Percentiles rank a stretch among this genome's conserved stretches.
These are phyloP conservation scores for Graphilbum fragrans DNA, from an alignment of 2,329 filamentous ascomycete species.

Conservation along the genomic window DNA sequence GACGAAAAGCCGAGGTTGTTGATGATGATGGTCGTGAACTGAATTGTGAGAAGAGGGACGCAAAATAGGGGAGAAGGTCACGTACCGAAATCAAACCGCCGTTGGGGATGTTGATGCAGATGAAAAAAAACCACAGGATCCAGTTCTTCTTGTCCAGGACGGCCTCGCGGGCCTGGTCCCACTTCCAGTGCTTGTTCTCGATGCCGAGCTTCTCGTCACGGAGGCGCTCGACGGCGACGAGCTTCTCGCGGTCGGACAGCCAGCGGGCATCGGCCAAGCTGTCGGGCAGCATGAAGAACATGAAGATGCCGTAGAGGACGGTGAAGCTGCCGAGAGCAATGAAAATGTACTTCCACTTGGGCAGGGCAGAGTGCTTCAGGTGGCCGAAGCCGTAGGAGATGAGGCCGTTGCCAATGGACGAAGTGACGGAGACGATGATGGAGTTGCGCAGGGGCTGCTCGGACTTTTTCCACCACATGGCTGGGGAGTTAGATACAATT, in stretches of 20 bases:
- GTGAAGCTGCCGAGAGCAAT: slow-evolving; percentile 37
- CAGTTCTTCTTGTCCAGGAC: slow-evolving; percentile 28
- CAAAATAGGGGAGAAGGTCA: slow-evolving; percentile 7
- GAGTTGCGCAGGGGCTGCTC: slow-evolving; percentile 16
- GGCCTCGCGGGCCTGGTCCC: slow-evolving; percentile 27
- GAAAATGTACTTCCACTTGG: slow-evolving; percentile 31
- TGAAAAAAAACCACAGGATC: slow-evolving; percentile 29
- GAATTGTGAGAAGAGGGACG: slow-evolving; percentile 6
- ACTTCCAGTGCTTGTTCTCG: slow-evolving; percentile 24
- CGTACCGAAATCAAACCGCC: slow-evolving; percentile 14
- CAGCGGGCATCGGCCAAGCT: slow-evolving; percentile 49
- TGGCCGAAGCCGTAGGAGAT: slow-evolving; percentile 40
- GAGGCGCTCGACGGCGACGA: slow-evolving; percentile 45
- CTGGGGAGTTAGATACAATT: not conserved
- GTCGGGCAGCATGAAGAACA: slow-evolving; percentile 50
- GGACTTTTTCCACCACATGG: slow-evolving; percentile 13
- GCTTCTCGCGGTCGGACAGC: slow-evolving; percentile 40
- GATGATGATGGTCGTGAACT: slow-evolving; percentile 4
- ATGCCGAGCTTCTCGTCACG: slow-evolving; percentile 36
- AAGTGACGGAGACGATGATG: slow-evolving; percentile 14
- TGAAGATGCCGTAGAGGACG: slow-evolving; percentile 33
- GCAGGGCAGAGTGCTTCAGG: slow-evolving; percentile 26
- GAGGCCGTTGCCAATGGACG: slow-evolving; percentile 19
- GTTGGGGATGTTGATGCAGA: slow-evolving; percentile 16
- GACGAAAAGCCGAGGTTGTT: slow-evolving; percentile 7